phyloP scores from a whole-genome alignment of 202 grass and related monocot genomes.

The Carex arenaria region DNA sequence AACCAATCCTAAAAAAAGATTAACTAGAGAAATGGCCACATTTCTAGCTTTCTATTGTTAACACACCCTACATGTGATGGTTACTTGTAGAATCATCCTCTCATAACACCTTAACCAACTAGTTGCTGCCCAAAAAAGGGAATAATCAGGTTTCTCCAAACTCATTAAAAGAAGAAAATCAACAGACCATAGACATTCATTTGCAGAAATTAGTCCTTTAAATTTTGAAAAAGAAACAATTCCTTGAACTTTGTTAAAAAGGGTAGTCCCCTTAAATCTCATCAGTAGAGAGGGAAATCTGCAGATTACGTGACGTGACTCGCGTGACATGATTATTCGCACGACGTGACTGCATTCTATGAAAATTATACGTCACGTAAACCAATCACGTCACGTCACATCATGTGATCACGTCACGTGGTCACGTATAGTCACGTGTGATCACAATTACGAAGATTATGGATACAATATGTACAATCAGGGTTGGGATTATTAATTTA shows the following conservation, averaged over 20 bases:
- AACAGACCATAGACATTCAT: not conserved
- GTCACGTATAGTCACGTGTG: too few species aligned
- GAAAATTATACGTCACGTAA: too few species aligned
- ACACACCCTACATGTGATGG: not conserved
- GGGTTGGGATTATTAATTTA: too few species aligned
- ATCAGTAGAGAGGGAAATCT: too few species aligned
- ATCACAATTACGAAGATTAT: too few species aligned
- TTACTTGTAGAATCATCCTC: not conserved
- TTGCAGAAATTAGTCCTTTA: not conserved
- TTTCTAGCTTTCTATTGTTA: not conserved
- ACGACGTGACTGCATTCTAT: too few species aligned
- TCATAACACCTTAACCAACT: not conserved
- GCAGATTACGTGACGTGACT: too few species aligned
- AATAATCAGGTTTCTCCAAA: not conserved
- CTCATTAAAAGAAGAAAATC: not conserved
- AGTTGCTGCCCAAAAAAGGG: not conserved
- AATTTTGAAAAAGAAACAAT: not conserved
- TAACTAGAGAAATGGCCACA: not conserved
- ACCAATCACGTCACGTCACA: too few species aligned
- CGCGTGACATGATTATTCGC: too few species aligned
- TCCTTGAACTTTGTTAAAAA: not conserved
- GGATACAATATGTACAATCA: too few species aligned
- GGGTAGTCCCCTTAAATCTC: not conserved
- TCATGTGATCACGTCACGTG: too few species aligned
- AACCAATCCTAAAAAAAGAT: not conserved